phyloP scores from a whole-genome alignment of 1,139 yeast species.

The Blastobotrys capitulatus region DNA sequence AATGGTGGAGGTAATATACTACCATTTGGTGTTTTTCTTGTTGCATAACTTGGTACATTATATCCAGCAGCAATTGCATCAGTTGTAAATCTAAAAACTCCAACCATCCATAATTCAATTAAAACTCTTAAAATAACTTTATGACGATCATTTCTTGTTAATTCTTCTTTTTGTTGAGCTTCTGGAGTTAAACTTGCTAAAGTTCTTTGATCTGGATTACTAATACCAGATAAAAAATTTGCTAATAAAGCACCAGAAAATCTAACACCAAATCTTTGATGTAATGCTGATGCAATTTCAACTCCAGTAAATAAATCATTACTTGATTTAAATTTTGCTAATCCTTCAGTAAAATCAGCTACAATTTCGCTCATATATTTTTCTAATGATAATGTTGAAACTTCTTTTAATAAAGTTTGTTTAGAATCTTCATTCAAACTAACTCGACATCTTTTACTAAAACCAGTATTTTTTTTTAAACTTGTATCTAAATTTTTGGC shows the following conservation, averaged over 20 bases:
- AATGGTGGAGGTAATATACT: slow-evolving; percentile 40
- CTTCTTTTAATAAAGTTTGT: slow-evolving; percentile 52
- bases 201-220: slow-evolving; percentile 35
- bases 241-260: slow-evolving; percentile 53
- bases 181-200: slow-evolving; percentile 31
- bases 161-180: slow-evolving; percentile 42
- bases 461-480: slow-evolving; percentile 77
- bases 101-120: slow-evolving; percentile 60
- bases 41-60: slow-evolving; percentile 40
- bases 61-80: slow-evolving; percentile 24
- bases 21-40: slow-evolving; percentile 28
- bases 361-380: slow-evolving; percentile 74
- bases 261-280: slow-evolving; percentile 58
- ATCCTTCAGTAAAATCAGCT: slow-evolving; percentile 58
- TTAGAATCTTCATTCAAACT: slow-evolving; percentile 49
- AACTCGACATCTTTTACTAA: slow-evolving; percentile 63
- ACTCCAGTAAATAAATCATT: slow-evolving; percentile 62
- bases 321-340: slow-evolving; percentile 47
- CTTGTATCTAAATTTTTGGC: slow-evolving; percentile 59
- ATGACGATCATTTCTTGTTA: slow-evolving; percentile 41
- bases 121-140: slow-evolving; percentile 49
- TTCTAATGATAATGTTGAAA: slow-evolving; percentile 57
- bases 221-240: slow-evolving; percentile 43
- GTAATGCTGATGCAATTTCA: slow-evolving; percentile 66
- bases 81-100: slow-evolving; percentile 31